Evolutionary conservation across 495 filamentous ascomycete genomes (phyloP).

Genomic region (Neurospora sp.): DNA sequence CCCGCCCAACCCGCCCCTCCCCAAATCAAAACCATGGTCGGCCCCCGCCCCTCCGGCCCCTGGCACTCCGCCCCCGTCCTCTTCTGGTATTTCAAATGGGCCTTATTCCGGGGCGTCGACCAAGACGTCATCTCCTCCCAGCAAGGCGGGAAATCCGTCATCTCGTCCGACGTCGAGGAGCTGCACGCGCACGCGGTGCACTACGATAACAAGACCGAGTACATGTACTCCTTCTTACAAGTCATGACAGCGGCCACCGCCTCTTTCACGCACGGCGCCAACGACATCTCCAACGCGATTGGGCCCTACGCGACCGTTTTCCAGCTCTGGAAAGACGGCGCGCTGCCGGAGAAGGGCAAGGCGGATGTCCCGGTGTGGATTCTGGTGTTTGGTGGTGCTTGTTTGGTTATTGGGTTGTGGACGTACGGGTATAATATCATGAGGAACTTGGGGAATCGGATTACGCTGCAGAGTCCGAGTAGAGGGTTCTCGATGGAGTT

Average conservation of each 20-base stretch:
- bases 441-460: conserved; percentile 55
- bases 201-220: conserved; percentile 68
- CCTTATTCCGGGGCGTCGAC: conserved; percentile 49
- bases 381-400: conserved; percentile 46
- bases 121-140: conserved; percentile 46
- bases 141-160: conserved; percentile 8
- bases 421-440: conserved; percentile 68
- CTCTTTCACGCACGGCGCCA: conserved; percentile 70
- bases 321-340: conserved; percentile 49
- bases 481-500: conserved; percentile 62
- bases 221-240: conserved; percentile 66
- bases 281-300: conserved; percentile 68
- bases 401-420: conserved; percentile 54
- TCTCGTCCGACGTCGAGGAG: conserved; percentile 41
- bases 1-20: background rate
- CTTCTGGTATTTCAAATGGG: conserved; percentile 34
- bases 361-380: conserved; percentile 57
- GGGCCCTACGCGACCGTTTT: conserved; percentile 64
- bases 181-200: conserved; percentile 51
- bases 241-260: conserved; percentile 61
- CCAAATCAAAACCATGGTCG: conserved; percentile 17
- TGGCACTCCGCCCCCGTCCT: conserved; percentile 34
- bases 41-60: conserved; percentile 23
- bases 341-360: conserved; percentile 39
- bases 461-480: conserved; percentile 59